phyloP scores from a whole-genome alignment of 2,329 filamentous ascomycete species.

The Chalaropsis thielavioides region DNA sequence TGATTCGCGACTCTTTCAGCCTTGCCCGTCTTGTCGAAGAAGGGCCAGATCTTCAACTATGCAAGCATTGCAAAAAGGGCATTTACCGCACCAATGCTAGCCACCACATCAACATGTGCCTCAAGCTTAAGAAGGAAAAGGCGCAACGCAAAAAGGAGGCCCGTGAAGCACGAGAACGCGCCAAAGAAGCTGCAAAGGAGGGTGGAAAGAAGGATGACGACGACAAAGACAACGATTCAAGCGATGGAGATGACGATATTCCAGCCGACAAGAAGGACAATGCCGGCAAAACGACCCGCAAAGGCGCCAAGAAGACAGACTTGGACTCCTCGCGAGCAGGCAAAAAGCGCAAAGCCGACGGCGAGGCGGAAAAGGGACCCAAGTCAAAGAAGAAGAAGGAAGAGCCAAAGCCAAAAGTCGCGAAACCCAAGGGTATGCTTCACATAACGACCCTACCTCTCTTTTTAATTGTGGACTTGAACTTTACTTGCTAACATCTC shows the following conservation, averaged over 20 bases:
- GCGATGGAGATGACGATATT: slow-evolving; percentile 31
- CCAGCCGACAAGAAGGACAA: slow-evolving; percentile 30
- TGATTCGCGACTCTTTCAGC: slow-evolving; percentile 61
- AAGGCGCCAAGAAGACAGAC: slow-evolving; percentile 50
- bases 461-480: slow-evolving; percentile 6
- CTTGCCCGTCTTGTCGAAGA: slow-evolving; percentile 74
- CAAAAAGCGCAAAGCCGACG: slow-evolving; percentile 66
- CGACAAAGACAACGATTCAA: slow-evolving; percentile 35
- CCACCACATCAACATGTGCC: slow-evolving; percentile 67
- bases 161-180: slow-evolving; percentile 53
- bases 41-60: slow-evolving; percentile 61
- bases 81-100: slow-evolving; percentile 61
- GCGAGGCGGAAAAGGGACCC: slow-evolving; percentile 63
- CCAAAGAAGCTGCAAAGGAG: slow-evolving; percentile 45
- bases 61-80: slow-evolving; percentile 89
- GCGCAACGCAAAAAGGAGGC: slow-evolving; percentile 64
- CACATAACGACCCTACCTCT: neutral
- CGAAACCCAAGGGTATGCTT: slow-evolving; percentile 61
- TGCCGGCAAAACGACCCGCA: slow-evolving; percentile 38
- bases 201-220: slow-evolving; percentile 39
- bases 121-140: slow-evolving; percentile 73
- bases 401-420: slow-evolving; percentile 66
- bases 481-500: slow-evolving; percentile 19
- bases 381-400: slow-evolving; percentile 94
- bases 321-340: slow-evolving; percentile 47